phyloP scores from a whole-genome alignment of 805 yeast genomes.

The Kazachstania bromeliacearum region DNA sequence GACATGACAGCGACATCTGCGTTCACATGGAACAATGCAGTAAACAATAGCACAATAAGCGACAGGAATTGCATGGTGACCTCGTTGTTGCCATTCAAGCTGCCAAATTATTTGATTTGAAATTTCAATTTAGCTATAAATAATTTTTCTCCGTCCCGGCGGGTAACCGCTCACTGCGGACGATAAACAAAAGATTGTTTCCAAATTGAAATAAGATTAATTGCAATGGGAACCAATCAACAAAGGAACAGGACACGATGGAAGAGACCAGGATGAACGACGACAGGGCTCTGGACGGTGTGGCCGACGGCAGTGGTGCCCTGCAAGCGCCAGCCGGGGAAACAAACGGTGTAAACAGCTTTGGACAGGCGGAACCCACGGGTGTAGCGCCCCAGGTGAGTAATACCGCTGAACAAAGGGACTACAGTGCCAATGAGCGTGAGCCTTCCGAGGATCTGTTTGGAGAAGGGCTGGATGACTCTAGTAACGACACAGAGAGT shows the following conservation, averaged over 20 bases:
- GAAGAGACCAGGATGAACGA: not conserved
- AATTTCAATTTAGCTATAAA: not conserved
- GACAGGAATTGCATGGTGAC: not conserved
- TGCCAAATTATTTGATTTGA: not conserved
- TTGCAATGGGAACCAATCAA: too few relatives aligned
- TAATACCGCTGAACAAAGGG: not conserved
- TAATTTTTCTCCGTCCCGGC: not conserved
- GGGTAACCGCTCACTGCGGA: not conserved
- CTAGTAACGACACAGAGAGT: not conserved
- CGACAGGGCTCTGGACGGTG: not conserved
- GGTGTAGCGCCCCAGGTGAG: too few relatives aligned
- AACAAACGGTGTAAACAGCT: not conserved
- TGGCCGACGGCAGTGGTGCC: not conserved
- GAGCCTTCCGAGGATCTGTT: not conserved
- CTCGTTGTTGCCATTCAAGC: not conserved
- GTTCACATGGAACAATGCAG: conserved; percentile 7
- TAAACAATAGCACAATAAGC: not conserved
- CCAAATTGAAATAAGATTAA: too few relatives aligned
- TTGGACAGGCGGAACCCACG: not conserved
- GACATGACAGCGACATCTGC: conserved; percentile 22
- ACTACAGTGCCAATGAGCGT: not conserved
- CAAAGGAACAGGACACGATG: too few relatives aligned
- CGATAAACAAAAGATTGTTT: too few relatives aligned
- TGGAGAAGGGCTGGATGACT: conserved; percentile 2
- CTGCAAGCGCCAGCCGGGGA: not conserved